A percentile compares a stretch with the other conserved stretches of the same genome.
Conservation (phyloP, 1,139 yeast genomes). For the Candida pseudocylindracea region DNA sequence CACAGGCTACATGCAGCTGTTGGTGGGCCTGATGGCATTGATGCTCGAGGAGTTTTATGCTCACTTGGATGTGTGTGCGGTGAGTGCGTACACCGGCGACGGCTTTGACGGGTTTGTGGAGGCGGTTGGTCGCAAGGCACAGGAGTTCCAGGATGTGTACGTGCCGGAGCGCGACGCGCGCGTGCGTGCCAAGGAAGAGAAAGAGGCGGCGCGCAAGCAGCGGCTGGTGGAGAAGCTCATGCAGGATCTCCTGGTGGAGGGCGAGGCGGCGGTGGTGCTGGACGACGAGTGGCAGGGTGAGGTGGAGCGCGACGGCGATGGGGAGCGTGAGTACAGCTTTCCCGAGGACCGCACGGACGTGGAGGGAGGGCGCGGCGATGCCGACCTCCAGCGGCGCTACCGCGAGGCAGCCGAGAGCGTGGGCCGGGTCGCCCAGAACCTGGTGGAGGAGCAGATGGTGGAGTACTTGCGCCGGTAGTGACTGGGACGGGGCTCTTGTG, state of each 20-base stretch:
- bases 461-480: slow-evolving; percentile 1
- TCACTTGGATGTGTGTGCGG: slow-evolving; percentile 78
- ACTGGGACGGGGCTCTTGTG: too few species aligned
- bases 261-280: slow-evolving; percentile 43
- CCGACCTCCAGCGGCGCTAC: slow-evolving; percentile 44
- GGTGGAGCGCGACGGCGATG: slow-evolving; percentile 29
- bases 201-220: slow-evolving; percentile 52
- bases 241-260: slow-evolving; percentile 59
- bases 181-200: slow-evolving; percentile 52
- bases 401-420: slow-evolving; percentile 38
- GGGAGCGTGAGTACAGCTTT: slow-evolving; percentile 52
- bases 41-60: slow-evolving; percentile 95
- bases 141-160: slow-evolving; percentile 69
- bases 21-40: slow-evolving; percentile 84
- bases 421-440: too few species aligned
- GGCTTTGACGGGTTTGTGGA: slow-evolving; percentile 82
- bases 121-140: slow-evolving; percentile 71
- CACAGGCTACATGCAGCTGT: slow-evolving; percentile 85
- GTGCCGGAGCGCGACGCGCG: slow-evolving; percentile 74
- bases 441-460: too few species aligned
- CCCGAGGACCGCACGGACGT: slow-evolving; percentile 53
- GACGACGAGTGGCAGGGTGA: slow-evolving; percentile 25
- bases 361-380: slow-evolving; percentile 21
- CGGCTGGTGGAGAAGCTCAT: slow-evolving; percentile 49
- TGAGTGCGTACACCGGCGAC: slow-evolving; percentile 77